A percentile compares a stretch with the other conserved stretches of the same genome.
Conservation (phyloP, 1,284 basidiomycete species). For the Thelephora terrestris region DNA sequence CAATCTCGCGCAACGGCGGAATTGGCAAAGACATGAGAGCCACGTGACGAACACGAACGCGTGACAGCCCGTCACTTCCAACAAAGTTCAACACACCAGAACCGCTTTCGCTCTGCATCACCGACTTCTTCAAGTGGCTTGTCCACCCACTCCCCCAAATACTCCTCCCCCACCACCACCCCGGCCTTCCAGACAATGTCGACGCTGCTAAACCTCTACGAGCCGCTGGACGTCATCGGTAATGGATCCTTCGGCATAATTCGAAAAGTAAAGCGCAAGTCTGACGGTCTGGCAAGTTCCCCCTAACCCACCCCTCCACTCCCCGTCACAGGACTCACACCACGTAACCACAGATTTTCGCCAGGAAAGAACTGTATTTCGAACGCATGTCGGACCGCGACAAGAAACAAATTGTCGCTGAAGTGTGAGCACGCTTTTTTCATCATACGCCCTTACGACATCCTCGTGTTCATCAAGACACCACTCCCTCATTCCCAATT, state of each 20-base stretch:
- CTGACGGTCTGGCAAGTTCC: constrained; percentile 70
- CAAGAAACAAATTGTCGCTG: constrained; percentile 91
- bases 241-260: constrained; percentile 98
- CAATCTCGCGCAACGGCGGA: too few species aligned
- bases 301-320: not conserved
- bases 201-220: constrained; percentile 65
- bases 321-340: not conserved
- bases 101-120: not conserved
- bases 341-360: constrained; percentile 55
- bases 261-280: constrained; percentile 79
- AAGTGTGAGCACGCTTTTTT: constrained; percentile 64
- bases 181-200: constrained; percentile 18
- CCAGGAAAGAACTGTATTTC: constrained; percentile 93
- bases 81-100: constrained; percentile 1
- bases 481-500: constrained; percentile 1
- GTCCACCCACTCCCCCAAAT: not conserved
- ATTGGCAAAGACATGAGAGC: too few species aligned
- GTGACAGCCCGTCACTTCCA: not conserved
- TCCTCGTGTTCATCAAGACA: not conserved
- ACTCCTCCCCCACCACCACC: not conserved
- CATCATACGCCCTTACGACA: not conserved
- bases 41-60: not conserved
- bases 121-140: not conserved
- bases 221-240: constrained; percentile 85
- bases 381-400: constrained; percentile 90